Conservation (phyloP, 2,329 filamentous ascomycete species). For the Phaeoacremonium minimum region DNA sequence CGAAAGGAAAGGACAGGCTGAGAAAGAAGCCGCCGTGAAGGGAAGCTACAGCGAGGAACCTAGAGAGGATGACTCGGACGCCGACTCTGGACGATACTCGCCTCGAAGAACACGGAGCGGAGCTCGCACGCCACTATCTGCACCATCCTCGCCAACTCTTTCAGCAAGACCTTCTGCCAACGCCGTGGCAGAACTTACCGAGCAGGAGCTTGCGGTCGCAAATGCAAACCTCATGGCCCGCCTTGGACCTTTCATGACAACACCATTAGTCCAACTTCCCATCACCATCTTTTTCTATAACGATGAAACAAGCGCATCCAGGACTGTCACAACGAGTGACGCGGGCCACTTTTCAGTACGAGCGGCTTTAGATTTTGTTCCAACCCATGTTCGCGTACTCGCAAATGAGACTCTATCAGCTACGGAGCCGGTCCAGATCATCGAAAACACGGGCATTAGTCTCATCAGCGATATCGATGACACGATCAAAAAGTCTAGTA, state of each 20-base stretch:
- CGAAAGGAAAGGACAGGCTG: slow-evolving; percentile 64
- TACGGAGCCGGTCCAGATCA: slow-evolving; percentile 72
- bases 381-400: slow-evolving; percentile 82
- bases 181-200: slow-evolving; percentile 54
- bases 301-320: slow-evolving; percentile 72
- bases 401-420: slow-evolving; percentile 82
- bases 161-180: slow-evolving; percentile 30
- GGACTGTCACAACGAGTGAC: slow-evolving; percentile 80
- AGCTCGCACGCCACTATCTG: slow-evolving; percentile 27
- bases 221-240: slow-evolving; percentile 87
- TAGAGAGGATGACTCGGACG: slow-evolving; percentile 36
- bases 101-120: slow-evolving; percentile 23
- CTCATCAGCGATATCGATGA: slow-evolving; percentile 97
- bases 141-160: slow-evolving; percentile 38
- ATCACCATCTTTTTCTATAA: slow-evolving; percentile 97
- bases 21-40: slow-evolving; percentile 65
- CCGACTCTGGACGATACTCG: slow-evolving; percentile 19
- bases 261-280: slow-evolving; percentile 69
- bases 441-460: slow-evolving; percentile 76
- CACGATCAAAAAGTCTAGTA: slow-evolving; percentile 93
- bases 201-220: slow-evolving; percentile 71
- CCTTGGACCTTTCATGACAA: slow-evolving; percentile 84
- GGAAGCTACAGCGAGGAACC: slow-evolving; percentile 72
- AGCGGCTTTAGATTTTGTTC: slow-evolving; percentile 81
- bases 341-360: slow-evolving; percentile 82